Conservation (phyloP, 768 basidiomycete species). For the Boletellus ananiceps region DNA sequence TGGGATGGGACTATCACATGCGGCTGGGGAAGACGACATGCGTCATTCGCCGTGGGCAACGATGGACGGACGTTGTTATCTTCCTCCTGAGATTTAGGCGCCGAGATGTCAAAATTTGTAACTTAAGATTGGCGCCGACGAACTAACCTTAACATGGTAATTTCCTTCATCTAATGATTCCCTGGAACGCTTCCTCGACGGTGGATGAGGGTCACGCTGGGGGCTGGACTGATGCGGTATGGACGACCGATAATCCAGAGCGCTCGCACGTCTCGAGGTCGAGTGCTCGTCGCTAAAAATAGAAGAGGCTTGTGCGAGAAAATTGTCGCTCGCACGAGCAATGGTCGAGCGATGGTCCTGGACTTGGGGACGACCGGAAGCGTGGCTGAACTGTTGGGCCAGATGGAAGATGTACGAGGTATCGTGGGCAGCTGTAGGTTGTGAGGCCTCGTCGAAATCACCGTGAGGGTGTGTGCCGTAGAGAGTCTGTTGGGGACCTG, state of each 20-base stretch:
- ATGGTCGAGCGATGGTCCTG: constrained; percentile 32
- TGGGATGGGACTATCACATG: constrained; percentile 26
- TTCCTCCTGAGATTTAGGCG: constrained; percentile 27
- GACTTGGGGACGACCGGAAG: constrained; percentile 17
- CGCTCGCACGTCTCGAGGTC: constrained; percentile 14
- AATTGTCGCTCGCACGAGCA: constrained; percentile 30
- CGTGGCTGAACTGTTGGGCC: constrained; percentile 22
- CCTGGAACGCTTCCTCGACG: constrained; percentile 32
- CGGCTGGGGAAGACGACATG: constrained; percentile 20
- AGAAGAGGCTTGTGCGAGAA: constrained; percentile 31
- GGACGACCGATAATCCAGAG: constrained; percentile 16
- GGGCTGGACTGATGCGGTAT: constrained; percentile 15
- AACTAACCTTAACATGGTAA: constrained; percentile 31
- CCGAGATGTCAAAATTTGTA: constrained; percentile 21
- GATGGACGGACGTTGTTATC: constrained; percentile 18
- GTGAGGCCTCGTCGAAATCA: constrained; percentile 13
- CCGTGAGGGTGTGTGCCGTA: constrained; percentile 16
- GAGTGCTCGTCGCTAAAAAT: constrained; percentile 25
- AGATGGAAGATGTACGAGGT: constrained; percentile 18
- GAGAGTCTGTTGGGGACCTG: constrained; percentile 9
- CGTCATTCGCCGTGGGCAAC: constrained; percentile 19
- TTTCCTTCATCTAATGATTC: constrained; percentile 25
- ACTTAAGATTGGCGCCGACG: constrained; percentile 27
- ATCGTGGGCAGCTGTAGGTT: constrained; percentile 12
- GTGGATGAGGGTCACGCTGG: constrained; percentile 17